Evolutionary conservation across 352 stramenopile genomes (phyloP).

Genomic region (Pythium brassicae): DNA sequence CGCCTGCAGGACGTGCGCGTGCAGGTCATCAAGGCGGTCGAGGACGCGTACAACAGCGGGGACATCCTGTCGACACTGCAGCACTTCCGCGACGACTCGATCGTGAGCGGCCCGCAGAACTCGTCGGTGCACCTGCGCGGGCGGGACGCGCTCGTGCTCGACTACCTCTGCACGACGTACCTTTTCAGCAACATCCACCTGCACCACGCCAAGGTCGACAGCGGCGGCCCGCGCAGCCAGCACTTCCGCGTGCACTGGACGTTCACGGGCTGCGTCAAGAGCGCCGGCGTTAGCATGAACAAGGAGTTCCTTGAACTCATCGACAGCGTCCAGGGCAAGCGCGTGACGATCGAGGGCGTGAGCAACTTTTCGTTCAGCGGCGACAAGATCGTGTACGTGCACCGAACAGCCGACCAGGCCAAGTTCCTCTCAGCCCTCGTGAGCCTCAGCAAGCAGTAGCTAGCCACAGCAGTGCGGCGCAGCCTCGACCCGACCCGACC

Average conservation of each 20-base stretch:
- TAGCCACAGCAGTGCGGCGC: background rate
- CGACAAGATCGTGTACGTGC: conserved; percentile 87
- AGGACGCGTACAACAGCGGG: conserved; percentile 76
- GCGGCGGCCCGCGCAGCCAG: conserved; percentile 73
- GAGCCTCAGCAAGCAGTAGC: conserved; percentile 68
- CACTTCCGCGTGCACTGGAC: conserved; percentile 86
- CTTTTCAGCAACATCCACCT: conserved; percentile 74
- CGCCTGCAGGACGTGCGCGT: conserved; percentile 69
- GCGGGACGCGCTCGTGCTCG: conserved; percentile 80
- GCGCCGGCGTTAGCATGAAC: conserved; percentile 79
- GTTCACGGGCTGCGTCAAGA: conserved; percentile 72
- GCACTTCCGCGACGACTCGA: conserved; percentile 86
- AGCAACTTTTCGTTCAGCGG: conserved; percentile 87
- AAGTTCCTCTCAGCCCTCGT: conserved; percentile 84
- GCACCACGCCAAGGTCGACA: conserved; percentile 80
- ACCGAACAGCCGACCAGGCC: conserved; percentile 83
- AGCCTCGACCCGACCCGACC: too few species aligned
- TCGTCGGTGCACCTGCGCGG: conserved; percentile 77
- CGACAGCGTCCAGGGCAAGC: conserved; percentile 72
- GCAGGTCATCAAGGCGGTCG: conserved; percentile 77
- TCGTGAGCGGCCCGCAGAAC: conserved; percentile 83
- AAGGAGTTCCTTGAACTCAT: conserved; percentile 87
- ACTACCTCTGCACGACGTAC: conserved; percentile 84
- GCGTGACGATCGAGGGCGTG: conserved; percentile 79
- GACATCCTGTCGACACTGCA: conserved; percentile 75